Evolutionary conservation across 176 grass and related monocot genomes (phyloP), one percentile per base, ranked within the genome.

Genomic region (Triticum urartu): DNA sequence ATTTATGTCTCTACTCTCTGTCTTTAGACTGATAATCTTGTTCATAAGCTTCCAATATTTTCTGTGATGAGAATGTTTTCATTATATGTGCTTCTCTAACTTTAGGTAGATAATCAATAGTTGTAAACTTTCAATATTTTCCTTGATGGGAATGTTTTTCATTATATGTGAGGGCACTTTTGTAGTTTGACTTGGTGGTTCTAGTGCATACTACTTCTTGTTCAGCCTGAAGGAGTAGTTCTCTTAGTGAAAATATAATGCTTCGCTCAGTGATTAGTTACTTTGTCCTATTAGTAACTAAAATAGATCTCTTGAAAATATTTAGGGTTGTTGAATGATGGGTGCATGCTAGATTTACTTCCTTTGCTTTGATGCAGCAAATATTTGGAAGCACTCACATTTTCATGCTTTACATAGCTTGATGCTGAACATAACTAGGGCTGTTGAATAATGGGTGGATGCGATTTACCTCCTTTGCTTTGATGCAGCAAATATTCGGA

Each of bases 401-500:
- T 88, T 95, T 98, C 39, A 81, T 89, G 89, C 88, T 89, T 94
- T 98, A 73, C 90, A 98, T 87, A 89, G 80, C 47, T 98, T 84
- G 64, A 98, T 95, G 93, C 62, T 90, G 42, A 48, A 74, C 40
- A 28, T 47, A 74, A 48, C 24, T 74, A 48, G 42, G 24, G 72
- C 43, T 75, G 42, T 75, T 75, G 45, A 75, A 68, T 47, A 69
- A 40, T 81, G 79, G 62, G 11, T 86, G 39, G 50, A 82, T 86
- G 30, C 47, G 26, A 78, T 86, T 62, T 76, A 83, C 77, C 50
- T 68, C 9, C 50, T 72, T 78, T 88, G 36, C 38, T 87, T 76
- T 89, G 21, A 79, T 95, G 89, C 83, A 98, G 95, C 88, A 93
- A 89, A 91, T 92, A 83, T 87, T 89, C 88, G 95, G 93, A 89